Conservation (phyloP, 441 rosid species). For the Biscutella laevigata region DNA sequence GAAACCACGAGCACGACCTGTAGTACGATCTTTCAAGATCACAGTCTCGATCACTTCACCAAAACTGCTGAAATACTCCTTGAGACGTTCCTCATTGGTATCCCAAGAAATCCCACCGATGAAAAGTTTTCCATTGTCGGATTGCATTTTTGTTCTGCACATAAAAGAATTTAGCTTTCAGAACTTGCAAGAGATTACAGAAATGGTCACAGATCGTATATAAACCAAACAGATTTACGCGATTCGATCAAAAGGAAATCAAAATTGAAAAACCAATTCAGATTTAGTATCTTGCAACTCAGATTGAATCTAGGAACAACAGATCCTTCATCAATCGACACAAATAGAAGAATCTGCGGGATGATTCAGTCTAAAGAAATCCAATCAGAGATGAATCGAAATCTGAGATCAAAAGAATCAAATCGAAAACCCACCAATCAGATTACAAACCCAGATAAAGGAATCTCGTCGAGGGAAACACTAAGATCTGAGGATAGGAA, state of each 20-base stretch:
- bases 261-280: slow-evolving; percentile 13
- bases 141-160: slow-evolving; percentile 55
- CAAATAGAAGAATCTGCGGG: slow-evolving; percentile 25
- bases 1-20: slow-evolving; percentile 99
- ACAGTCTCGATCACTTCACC: slow-evolving; percentile 95
- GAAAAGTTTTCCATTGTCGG: slow-evolving; percentile 85
- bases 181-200: no score
- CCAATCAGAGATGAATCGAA: slow-evolving; percentile 19
- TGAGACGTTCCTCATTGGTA: slow-evolving; percentile 88
- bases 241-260: slow-evolving; percentile 9
- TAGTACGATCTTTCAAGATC: slow-evolving; percentile 93
- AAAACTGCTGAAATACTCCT: slow-evolving; percentile 70
- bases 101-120: slow-evolving; percentile 99
- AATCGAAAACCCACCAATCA: slow-evolving; percentile 39
- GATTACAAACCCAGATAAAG: slow-evolving; percentile 39
- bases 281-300: slow-evolving; percentile 22
- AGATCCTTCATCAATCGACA: slow-evolving; percentile 42
- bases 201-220: no score
- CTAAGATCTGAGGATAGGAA: slow-evolving; percentile 48
- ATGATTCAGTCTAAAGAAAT: slow-evolving; percentile 8
- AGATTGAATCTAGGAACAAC: slow-evolving; percentile 31
- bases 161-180: not conserved
- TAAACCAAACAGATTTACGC: no score
- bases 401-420: slow-evolving; percentile 29
- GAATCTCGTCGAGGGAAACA: slow-evolving; percentile 34